phyloP scores from a whole-genome alignment of 345 rosid species.

The Eucalyptus globulus region DNA sequence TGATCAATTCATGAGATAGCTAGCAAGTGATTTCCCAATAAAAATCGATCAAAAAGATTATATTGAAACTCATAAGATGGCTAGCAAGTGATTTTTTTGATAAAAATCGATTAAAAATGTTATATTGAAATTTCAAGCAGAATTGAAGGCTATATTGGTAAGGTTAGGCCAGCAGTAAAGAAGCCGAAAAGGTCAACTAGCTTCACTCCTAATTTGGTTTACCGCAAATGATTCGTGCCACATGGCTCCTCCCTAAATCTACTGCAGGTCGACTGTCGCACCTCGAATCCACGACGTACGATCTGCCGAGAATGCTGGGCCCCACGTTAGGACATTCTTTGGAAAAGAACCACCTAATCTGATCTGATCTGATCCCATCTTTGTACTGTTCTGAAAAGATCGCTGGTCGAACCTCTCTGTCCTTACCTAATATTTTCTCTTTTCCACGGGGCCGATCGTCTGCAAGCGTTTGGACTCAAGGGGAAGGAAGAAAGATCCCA shows the following conservation, averaged over 20 bases:
- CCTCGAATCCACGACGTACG: not conserved
- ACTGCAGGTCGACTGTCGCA: not conserved
- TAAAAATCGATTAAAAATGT: no score
- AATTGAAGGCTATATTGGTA: no score
- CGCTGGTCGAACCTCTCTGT: no score
- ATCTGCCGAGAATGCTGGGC: not conserved
- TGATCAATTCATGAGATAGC: no score
- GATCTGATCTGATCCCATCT: no score
- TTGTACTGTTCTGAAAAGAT: no score
- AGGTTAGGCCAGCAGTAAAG: not conserved
- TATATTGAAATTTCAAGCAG: no score
- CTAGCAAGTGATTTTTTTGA: rapidly evolving
- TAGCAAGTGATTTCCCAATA: not conserved
- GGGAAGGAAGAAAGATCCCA: no score
- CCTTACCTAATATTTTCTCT: no score
- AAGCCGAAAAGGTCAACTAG: not conserved
- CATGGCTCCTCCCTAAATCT: not conserved
- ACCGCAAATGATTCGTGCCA: not conserved
- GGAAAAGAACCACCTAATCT: not conserved
- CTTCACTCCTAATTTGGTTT: not conserved
- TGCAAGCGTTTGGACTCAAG: no score
- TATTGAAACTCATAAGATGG: no score
- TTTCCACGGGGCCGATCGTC: no score
- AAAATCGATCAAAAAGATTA: rapidly evolving
- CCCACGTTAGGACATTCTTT: not conserved